A percentile compares a stretch with the other conserved stretches of the same genome.
Conservation (phyloP, 176 grass and related monocot genomes). For the Canna indica region DNA sequence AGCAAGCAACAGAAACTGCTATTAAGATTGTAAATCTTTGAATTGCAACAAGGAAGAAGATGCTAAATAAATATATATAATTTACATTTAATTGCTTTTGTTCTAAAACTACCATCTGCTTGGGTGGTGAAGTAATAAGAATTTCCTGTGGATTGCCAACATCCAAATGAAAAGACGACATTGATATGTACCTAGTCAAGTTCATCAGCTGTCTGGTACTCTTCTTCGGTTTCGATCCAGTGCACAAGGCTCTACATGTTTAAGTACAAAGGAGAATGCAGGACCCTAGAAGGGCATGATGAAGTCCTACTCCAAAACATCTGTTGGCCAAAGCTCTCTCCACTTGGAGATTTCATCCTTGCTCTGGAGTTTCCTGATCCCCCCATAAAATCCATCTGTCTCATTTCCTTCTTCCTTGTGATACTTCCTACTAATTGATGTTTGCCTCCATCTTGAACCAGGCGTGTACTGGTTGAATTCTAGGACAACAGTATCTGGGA, state of each 20-base stretch:
- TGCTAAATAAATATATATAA: background rate
- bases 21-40: no score
- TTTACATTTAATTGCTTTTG: background rate
- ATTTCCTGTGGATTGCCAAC: background rate
- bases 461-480: constrained; percentile 89
- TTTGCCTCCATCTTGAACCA: constrained; percentile 81
- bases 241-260: no score
- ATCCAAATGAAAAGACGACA: background rate
- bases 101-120: background rate
- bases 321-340: constrained; percentile 71
- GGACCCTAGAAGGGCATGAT: no score
- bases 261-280: no score
- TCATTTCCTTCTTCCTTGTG: constrained; percentile 83
- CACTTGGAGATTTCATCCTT: constrained; percentile 75
- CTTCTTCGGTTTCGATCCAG: no score
- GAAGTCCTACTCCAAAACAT: constrained; percentile 49
- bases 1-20: no score
- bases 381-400: constrained; percentile 83
- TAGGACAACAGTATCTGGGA: constrained; percentile 52
- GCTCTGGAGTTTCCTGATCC: constrained; percentile 55
- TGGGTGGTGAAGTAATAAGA: background rate
- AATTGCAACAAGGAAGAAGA: constrained; percentile 17
- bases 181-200: no score
- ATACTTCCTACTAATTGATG: constrained; percentile 48
- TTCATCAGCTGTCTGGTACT: no score